These are phyloP conservation scores for Linum lewisii DNA, from an alignment of 345 rosid species.

Conservation along the genomic window DNA sequence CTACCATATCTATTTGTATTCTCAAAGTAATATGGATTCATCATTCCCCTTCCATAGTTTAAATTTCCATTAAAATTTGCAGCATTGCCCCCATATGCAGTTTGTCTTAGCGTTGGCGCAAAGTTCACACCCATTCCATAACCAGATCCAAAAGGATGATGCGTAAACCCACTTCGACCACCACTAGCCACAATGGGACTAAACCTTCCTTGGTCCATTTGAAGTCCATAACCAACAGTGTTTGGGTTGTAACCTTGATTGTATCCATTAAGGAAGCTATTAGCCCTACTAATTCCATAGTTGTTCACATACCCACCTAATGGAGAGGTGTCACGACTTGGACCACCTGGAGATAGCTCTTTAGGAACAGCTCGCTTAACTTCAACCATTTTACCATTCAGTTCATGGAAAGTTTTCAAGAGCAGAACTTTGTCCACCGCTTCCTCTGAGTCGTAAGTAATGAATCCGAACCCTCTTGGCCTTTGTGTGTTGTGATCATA, in stretches of 20 bases:
- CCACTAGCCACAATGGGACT: constrained; percentile 32
- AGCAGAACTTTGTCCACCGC: constrained; percentile 57
- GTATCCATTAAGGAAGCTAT: constrained; percentile 54
- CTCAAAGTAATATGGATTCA: constrained; percentile 44
- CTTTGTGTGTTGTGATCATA: constrained; percentile 78
- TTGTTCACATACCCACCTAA: constrained; percentile 46
- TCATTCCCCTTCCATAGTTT: constrained; percentile 54
- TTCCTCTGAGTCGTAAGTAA: constrained; percentile 69
- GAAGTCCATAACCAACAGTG: constrained; percentile 49
- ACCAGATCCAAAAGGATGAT: constrained; percentile 49
- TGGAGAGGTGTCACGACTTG: constrained; percentile 40
- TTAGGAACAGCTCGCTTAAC: constrained; percentile 76
- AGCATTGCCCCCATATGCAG: constrained; percentile 33
- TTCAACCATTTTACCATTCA: constrained; percentile 76
- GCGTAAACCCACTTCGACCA: constrained; percentile 43
- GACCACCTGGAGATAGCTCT: constrained; percentile 59
- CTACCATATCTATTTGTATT: constrained; percentile 43
- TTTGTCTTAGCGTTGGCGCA: constrained; percentile 40
- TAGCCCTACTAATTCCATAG: constrained; percentile 47
- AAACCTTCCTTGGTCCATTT: constrained; percentile 53
- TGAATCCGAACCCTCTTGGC: constrained; percentile 74
- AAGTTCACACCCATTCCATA: constrained; percentile 54
- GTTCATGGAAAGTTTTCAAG: constrained; percentile 56
- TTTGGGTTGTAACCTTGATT: constrained; percentile 52
- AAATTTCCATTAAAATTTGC: constrained; percentile 43